A percentile compares a stretch with the other conserved stretches of the same genome.
Conservation (phyloP, 2,329 filamentous ascomycete genomes). For the Dactylonectria macrodidyma region DNA sequence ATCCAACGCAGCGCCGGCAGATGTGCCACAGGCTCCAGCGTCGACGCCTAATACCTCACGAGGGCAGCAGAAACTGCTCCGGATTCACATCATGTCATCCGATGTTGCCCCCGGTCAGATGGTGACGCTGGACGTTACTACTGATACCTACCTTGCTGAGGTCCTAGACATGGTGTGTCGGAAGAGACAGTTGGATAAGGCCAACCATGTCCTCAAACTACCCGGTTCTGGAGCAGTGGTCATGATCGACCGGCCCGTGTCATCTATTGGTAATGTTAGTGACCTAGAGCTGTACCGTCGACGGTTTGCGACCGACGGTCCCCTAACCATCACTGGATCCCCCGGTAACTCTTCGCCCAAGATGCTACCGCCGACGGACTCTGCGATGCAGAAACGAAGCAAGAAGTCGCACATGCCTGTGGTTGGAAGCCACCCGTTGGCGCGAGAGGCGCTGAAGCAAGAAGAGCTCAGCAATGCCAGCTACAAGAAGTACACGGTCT, state of each 20-base stretch:
- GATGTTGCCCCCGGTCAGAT: constrained; percentile 81
- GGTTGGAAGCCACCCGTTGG: constrained; percentile 76
- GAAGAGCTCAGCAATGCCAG: constrained; percentile 71
- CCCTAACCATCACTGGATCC: constrained; percentile 77
- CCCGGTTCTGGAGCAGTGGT: constrained; percentile 82
- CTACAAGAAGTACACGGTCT: constrained; percentile 85
- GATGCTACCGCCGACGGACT: constrained; percentile 68
- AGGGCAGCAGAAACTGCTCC: constrained; percentile 79
- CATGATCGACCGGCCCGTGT: constrained; percentile 82
- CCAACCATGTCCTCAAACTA: constrained; percentile 83
- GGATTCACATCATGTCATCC: constrained; percentile 79
- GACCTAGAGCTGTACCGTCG: constrained; percentile 83
- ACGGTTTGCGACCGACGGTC: constrained; percentile 82
- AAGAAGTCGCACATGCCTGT: constrained; percentile 65
- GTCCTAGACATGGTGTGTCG: constrained; percentile 84
- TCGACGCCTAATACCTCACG: constrained; percentile 62
- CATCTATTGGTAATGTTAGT: constrained; percentile 81
- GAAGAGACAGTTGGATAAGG: constrained; percentile 84
- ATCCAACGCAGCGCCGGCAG: constrained; percentile 67
- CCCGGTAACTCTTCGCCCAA: constrained; percentile 81
- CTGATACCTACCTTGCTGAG: constrained; percentile 87
- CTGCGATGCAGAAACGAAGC: constrained; percentile 61
- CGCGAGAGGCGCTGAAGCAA: constrained; percentile 73
- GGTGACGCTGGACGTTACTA: constrained; percentile 82
- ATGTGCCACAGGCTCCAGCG: constrained; percentile 67